Evolutionary conservation across 768 basidiomycete species (phyloP).

Genomic region (Ramaria sp.): DNA sequence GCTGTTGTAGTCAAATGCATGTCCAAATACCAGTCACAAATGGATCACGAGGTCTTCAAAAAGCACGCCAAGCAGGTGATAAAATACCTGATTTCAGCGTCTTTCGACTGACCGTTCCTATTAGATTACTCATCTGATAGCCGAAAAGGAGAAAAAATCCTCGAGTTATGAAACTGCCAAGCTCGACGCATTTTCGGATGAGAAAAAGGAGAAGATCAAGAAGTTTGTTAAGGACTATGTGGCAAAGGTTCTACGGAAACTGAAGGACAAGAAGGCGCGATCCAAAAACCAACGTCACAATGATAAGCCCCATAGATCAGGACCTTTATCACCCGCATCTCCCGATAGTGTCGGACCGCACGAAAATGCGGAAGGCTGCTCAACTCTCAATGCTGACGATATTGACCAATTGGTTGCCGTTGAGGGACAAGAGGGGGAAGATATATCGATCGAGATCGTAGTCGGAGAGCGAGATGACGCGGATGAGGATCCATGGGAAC

Average conservation of each 20-base stretch:
- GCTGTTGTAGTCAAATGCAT: slow-evolving; percentile 86
- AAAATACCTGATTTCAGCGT: not conserved
- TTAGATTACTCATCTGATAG: slow-evolving; percentile 76
- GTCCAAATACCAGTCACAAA: slow-evolving; percentile 73
- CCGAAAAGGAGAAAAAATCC: slow-evolving; percentile 95
- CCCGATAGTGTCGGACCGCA: not conserved
- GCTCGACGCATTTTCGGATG: slow-evolving; percentile 71
- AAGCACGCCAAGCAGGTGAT: slow-evolving; percentile 88
- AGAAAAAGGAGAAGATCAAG: slow-evolving; percentile 84
- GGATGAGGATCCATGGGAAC: slow-evolving; percentile 7
- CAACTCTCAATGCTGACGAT: not conserved
- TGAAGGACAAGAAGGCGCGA: not conserved
- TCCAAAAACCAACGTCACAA: not conserved
- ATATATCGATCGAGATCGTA: slow-evolving; percentile 12
- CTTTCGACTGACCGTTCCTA: not conserved
- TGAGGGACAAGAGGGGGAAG: not conserved
- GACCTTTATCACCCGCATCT: not conserved
- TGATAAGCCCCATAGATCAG: not conserved
- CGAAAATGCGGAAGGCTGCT: not conserved
- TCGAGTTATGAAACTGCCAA: slow-evolving; percentile 62
- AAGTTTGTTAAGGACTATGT: slow-evolving; percentile 90
- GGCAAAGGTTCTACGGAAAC: slow-evolving; percentile 47
- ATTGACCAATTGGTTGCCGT: not conserved
- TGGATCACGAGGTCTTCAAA: slow-evolving; percentile 83
- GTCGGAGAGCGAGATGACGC: slow-evolving; percentile 11